Evolutionary conservation across 805 yeast genomes (phyloP), one percentile per base, ranked within the genome.

Genomic region (Teunomyces cretensis): DNA sequence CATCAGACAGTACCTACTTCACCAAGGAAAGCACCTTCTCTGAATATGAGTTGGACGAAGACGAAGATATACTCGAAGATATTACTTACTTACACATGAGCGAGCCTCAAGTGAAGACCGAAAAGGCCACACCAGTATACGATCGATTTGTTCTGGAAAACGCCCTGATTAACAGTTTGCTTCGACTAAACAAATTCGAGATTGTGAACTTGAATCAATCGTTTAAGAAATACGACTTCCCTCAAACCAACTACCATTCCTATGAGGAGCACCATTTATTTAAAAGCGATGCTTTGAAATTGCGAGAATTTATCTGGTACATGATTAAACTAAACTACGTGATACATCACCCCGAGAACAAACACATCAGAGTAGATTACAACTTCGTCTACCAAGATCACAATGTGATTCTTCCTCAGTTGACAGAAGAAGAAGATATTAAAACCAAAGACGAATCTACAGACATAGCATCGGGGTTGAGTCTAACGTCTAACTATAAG

Each of bases 251-350:
- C 36, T 35, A 33, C 36, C 9, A 33, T 11, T 16, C 14, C 22
- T 22, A 17, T 4, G 26, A 11, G 22, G 47, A 44, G 4, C 17
- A 14, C 11, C 27, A 24, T 11, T 22, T 16, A 13, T 15, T 17
- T 17, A 45, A 43, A 30, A 50, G 51, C 38, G 69, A 67, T 43
- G 54, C 70, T 2, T 47, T 41, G 27, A 61, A 61, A 47, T 48
- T 68, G 19, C 55, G 73, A 33, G 55, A 54, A 9, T 41, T 49
- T n/a, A 48, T 65, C 13, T 70, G 73, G 72, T 50, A 54, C 22
- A 46, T 65, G 28, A 60, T 69, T 12, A 61, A 59, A 42, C 38
- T 50, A 12, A 60, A 64, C 22, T 58, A 61, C 13, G 26, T 36
- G 19, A 31, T 17, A 14, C 41, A 14, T 17, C 40, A 47, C 33